Evolutionary conservation across 83 land plant species (phyloP), one percentile per base, ranked within the genome.

Genomic region (Larix sibirica): DNA sequence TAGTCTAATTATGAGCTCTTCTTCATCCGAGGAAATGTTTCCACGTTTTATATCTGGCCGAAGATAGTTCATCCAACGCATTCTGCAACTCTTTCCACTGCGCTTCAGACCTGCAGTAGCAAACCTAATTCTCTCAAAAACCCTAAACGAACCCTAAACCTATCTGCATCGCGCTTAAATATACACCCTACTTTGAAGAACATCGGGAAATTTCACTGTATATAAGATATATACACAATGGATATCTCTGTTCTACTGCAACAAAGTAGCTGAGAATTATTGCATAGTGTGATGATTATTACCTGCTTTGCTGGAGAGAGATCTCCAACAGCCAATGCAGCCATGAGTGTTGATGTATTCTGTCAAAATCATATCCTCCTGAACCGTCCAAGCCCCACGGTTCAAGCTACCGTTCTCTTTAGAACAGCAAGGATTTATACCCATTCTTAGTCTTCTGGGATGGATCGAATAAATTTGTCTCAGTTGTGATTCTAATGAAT

Each of bases 11-110:
- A 67, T 28, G 70, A 67, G 70, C 18, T 67, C 38, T 0, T 67
- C 38, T 28, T 67, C 38, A 67, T 67, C 40, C 0, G 17, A 4
- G 0, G 40, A 67, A 31, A 67, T 28, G 20, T 67, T 67, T 28
- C 70, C 40, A 5, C 70, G 70, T 33, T 28, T 67, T 1, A 67
- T 31, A 26, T 12, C 70, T 26, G 40, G 70, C n/a, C 24, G 42
- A 47, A 73, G 77, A 50, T 73, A 50, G 47, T 73, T 73, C 77
- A 73, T 18, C 77, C 77, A 73, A 21, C 77, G 38, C 56, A 73
- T 8, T n/a, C 77, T 73, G 77, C 77, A 73, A 21, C 77, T 73
- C 54, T 73, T 73, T 9, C 77, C 77, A 73, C 17, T 73, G 26
- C 77, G 42, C 26, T 50, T 40, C 58, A 73, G 47, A 44, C 77